Conservation (phyloP, 352 stramenopile genomes). For the Ochromonadaceae sp. region DNA sequence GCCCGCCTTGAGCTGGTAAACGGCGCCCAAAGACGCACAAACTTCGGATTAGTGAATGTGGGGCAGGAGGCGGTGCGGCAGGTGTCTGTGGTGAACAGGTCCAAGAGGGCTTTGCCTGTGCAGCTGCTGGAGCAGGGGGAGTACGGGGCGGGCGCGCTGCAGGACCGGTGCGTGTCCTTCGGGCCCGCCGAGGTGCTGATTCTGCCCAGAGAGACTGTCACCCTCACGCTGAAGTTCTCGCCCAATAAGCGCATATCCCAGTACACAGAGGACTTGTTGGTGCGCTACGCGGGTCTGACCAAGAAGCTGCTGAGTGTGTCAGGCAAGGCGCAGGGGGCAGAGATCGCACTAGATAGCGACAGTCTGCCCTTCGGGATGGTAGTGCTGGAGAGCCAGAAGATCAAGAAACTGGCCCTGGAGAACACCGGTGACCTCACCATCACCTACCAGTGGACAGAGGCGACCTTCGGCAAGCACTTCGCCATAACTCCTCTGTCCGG, state of each 20-base stretch:
- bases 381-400: conserved; percentile 58
- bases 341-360: conserved; percentile 66
- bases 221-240: conserved; percentile 40
- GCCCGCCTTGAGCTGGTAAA: conserved; percentile 69
- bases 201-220: conserved; percentile 49
- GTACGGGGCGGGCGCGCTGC: conserved; percentile 23
- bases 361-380: conserved; percentile 68
- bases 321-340: conserved; percentile 67
- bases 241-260: conserved; percentile 25
- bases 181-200: conserved; percentile 49
- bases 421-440: conserved; percentile 69
- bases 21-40: conserved; percentile 49
- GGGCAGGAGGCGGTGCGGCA: conserved; percentile 48
- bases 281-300: conserved; percentile 41
- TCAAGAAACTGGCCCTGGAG: conserved; percentile 60
- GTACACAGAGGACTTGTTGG: conserved; percentile 31
- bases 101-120: conserved; percentile 49
- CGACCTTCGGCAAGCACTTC: conserved; percentile 58
- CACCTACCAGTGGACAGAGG: conserved; percentile 62
- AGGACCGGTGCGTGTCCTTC: conserved; percentile 41
- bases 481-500: conserved; percentile 53
- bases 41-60: conserved; percentile 61
- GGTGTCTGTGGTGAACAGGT: conserved; percentile 62
- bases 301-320: conserved; percentile 57
- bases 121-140: conserved; percentile 39